Base-by-base conservation (phyloP, 495 filamentous ascomycete genomes). In the Neurospora hispaniola region DNA sequence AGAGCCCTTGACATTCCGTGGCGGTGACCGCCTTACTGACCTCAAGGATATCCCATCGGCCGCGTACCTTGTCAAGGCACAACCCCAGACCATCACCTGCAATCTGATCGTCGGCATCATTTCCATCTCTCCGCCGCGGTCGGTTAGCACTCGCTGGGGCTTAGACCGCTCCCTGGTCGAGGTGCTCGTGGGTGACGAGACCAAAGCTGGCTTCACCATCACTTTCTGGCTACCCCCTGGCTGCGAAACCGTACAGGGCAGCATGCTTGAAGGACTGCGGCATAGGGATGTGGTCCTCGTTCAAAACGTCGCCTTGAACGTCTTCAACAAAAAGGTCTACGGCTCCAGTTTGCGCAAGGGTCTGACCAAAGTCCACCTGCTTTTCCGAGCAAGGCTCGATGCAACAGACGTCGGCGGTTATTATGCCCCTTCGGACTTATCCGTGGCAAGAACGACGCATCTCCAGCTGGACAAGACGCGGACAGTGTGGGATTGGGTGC, bases 111-210 rank as follows among this genome's bases (percentile, higher is more conserved):
- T 91, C 18, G 92, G 90, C 11, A 83, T 98, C 73, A 90, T 97
- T 71, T 88, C 90, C 42, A 85, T 94, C 69, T 85, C 90, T 5
- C 84, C 88, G 40, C 86, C 90, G 3, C 89, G 92, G n/a, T 77
- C 79, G 0, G 81, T 89, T 46, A 83, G 78, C 71, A 89, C 88
- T 2, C 80, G 82, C 35, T 85, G 87, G 77, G 86, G 87, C 12
- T 75, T 81, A 2, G 87, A 87, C 0, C 85, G 90, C 66, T 85
- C 90, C 42, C 85, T 97, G 0, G 82, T 94, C 42, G 93, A 97
- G 76, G 79, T 96, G 6, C 85, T 94, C 2, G 92, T 97, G 2
- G 94, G 92, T 14, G 95, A 98, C 77, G 93, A 97, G 71, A 96
- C 93, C 3, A 88, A 86, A 69, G 89, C 92, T 14, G 92, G 92